phyloP scores from a whole-genome alignment of 192 early-diverging fungal genomes.

The Bifiguratus adelaidae region DNA sequence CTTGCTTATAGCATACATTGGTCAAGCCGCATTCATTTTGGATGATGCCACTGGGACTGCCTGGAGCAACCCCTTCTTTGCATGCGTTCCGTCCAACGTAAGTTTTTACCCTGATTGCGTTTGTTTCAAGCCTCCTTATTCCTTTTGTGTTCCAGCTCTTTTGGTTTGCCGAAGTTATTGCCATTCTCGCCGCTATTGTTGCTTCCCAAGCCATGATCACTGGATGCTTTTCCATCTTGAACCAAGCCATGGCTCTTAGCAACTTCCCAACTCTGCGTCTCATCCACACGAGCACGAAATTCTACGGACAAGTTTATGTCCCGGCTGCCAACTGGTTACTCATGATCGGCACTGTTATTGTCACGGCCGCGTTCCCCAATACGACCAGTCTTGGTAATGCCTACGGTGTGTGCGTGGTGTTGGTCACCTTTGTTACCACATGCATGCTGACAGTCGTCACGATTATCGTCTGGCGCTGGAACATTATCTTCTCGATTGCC shows the following conservation, averaged over 20 bases:
- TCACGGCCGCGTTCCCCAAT: constrained; percentile 23
- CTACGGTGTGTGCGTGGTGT: constrained; percentile 22
- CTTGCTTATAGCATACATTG: constrained; percentile 31
- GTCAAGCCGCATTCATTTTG: constrained; percentile 19
- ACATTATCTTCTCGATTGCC: constrained; percentile 1
- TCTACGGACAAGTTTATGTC: constrained; percentile 32
- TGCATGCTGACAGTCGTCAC: constrained; percentile 1
- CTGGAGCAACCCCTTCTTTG: constrained; percentile 6
- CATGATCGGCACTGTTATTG: constrained; percentile 20
- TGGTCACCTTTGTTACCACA: constrained; percentile 7
- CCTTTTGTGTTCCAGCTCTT: constrained; percentile 1
- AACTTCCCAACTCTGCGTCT: constrained; percentile 32
- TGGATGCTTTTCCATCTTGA: constrained; percentile 35
- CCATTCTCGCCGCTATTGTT: constrained; percentile 39
- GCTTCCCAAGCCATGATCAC: constrained; percentile 47
- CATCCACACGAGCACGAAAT: constrained; percentile 21
- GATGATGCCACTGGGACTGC: constrained; percentile 3
- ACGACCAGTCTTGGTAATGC: constrained; percentile 25
- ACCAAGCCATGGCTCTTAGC: constrained; percentile 38
- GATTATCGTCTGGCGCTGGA: constrained; percentile 6
- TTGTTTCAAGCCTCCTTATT: neutral
- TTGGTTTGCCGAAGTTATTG: constrained; percentile 38
- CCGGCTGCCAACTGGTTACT: constrained; percentile 34
- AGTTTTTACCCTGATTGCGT: neutral
- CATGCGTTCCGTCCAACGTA: constrained; percentile 21